A percentile compares a stretch with the other conserved stretches of the same genome.
phyloP scores from a whole-genome alignment of 768 basidiomycete genomes.

The Suillus subalutaceus region DNA sequence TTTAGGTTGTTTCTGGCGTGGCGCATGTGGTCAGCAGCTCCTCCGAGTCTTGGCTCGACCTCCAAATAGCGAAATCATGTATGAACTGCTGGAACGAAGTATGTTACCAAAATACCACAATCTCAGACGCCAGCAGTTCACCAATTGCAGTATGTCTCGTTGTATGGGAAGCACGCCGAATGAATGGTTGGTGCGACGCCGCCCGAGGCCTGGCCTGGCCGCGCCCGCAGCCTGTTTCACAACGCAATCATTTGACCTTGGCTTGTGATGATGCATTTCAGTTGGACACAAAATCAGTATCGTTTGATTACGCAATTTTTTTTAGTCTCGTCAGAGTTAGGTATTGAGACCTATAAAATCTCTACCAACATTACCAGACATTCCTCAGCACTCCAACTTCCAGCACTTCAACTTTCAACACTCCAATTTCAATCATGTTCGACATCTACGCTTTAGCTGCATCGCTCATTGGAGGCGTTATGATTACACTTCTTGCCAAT shows the following conservation, averaged over 20 bases:
- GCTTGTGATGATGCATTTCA: background rate
- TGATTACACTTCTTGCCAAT: slow-evolving; percentile 19
- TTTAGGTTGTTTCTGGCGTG: background rate
- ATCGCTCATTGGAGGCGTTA: slow-evolving; percentile 20
- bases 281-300: background rate
- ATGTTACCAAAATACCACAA: background rate
- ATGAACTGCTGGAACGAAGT: background rate
- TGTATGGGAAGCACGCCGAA: background rate
- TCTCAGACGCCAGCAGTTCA: background rate
- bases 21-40: background rate
- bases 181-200: background rate
- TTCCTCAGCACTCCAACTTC: background rate
- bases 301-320: background rate
- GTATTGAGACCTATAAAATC: slow-evolving; percentile 7
- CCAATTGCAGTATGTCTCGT: background rate
- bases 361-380: background rate
- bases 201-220: background rate
- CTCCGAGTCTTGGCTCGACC: background rate
- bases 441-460: slow-evolving; percentile 17
- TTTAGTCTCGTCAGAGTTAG: background rate
- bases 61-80: background rate
- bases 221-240: background rate
- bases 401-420: background rate
- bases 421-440: slow-evolving; percentile 15
- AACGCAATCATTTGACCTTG: slow-evolving; percentile 1